Percentiles rank a stretch among this genome's conserved stretches.
phyloP scores from a whole-genome alignment of 225 moss, liverwort and hornwort species.

The Thuidium tamariscinum region DNA sequence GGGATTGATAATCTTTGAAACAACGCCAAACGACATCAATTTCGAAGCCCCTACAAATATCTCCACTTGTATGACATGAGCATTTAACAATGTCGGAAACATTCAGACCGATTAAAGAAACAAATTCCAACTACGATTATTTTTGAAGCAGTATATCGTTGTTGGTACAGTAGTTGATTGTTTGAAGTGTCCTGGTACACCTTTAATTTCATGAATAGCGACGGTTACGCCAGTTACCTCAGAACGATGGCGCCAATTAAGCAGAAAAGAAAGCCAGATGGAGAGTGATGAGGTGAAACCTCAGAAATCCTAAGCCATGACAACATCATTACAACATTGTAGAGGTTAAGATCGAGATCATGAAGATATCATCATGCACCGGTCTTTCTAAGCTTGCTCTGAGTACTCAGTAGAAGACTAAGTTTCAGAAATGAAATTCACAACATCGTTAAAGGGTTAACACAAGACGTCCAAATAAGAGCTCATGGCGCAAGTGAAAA shows the following conservation, averaged over 20 bases:
- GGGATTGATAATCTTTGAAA: background rate
- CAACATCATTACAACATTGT: background rate
- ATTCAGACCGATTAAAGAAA: too few relatives aligned
- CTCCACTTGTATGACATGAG: background rate
- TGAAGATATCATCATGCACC: background rate
- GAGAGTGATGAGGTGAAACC: background rate
- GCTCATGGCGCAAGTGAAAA: background rate
- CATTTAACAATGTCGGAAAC: too few relatives aligned
- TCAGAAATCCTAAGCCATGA: slow-evolving; percentile 3
- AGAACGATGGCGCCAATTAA: too few relatives aligned
- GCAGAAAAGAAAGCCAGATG: background rate
- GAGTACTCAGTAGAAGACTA: background rate
- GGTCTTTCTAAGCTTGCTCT: background rate
- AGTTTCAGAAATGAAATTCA: background rate
- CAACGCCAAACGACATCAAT: too few relatives aligned
- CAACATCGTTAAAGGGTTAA: background rate
- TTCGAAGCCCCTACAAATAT: background rate
- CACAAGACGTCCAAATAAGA: background rate
- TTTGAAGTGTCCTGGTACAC: background rate
- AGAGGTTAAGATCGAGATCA: slow-evolving; percentile 7
- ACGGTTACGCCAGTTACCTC: background rate
- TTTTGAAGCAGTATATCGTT: background rate
- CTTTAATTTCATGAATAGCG: background rate
- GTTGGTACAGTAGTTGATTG: too few relatives aligned
- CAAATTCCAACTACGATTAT: background rate